Evolutionary conservation across 805 yeast genomes (phyloP).

Genomic region (Saccharomycopsis microspora): DNA sequence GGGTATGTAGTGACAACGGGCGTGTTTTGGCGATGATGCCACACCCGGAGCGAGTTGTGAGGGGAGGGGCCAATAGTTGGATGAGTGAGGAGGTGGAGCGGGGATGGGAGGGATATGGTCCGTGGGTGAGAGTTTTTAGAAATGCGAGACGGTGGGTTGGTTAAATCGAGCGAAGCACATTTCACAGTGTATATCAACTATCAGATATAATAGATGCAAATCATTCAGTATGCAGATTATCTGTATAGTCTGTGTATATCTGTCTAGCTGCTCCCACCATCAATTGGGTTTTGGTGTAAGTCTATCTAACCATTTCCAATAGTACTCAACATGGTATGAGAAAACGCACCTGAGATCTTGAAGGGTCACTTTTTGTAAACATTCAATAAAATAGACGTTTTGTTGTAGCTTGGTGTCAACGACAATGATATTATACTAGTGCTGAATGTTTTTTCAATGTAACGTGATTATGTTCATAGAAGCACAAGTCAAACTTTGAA

Average conservation of each 20-base stretch:
- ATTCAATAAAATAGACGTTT: too few relatives aligned
- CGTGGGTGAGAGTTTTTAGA: constrained; percentile 89
- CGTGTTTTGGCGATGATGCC: constrained; percentile 99
- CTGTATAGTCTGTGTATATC: not conserved
- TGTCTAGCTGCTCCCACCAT: too few relatives aligned
- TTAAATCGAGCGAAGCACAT: not conserved
- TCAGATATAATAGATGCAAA: not conserved
- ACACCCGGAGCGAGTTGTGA: constrained; percentile 90
- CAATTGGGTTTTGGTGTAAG: too few relatives aligned
- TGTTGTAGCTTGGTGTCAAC: too few relatives aligned
- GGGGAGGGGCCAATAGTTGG: constrained; percentile 86
- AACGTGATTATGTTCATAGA: too few relatives aligned
- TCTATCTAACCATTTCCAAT: too few relatives aligned
- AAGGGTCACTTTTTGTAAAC: too few relatives aligned
- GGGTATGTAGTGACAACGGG: constrained; percentile 82
- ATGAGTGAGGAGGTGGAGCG: constrained; percentile 49
- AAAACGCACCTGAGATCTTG: too few relatives aligned
- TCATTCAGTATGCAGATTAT: not conserved
- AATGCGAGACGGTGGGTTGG: constrained; percentile 93
- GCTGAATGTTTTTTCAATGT: too few relatives aligned
- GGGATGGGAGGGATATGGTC: constrained; percentile 77
- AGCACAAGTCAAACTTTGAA: too few relatives aligned
- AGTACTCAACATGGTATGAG: too few relatives aligned
- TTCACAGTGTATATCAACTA: not conserved
- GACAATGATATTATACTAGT: too few relatives aligned